Evolutionary conservation across 2,329 filamentous ascomycete genomes (phyloP), one percentile per base, ranked within the genome.

Genomic region (Rasamsonia emersonii): DNA sequence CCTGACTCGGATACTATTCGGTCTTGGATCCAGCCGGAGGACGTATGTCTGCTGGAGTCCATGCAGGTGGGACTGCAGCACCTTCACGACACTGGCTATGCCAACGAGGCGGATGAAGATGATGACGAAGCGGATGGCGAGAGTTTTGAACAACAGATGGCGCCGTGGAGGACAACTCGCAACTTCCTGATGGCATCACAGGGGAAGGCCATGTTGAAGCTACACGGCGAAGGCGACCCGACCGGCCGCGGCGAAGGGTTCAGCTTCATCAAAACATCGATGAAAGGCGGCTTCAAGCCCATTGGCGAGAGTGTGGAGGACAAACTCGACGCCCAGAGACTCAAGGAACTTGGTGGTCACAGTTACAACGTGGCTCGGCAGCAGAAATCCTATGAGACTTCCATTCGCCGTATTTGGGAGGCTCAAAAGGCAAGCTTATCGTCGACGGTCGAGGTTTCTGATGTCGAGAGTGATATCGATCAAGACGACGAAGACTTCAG

Each of bases 351-450:
- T 42, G 86, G 86, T 34, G 91, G 91, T 0, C 91, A 98, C 60
- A 88, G 85, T 46, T 98, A 98, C 65, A 98, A 98, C 43, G 91
- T 98, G 39, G 91, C 89, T 52, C 80, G 84, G 44, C 91, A 98
- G 56, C 86, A 96, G 51, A 79, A 77, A 40, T 82, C 86, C 47
- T 98, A 98, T 55, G 86, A 93, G 45, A 80, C 88, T 32, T 86
- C 86, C 14, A 95, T 98, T 45, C 76, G 79, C 35, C 78, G 84
- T 39, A 95, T 96, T 39, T 98, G 91, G 91, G 79, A 86, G 39
- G 79, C 82, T 44, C 89, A 96, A 56, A 85, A 82, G 56, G 64
- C 73, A 9, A 89, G 81, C 32, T 68, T 96, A 5, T 79, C 79
- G 5, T 82, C 91, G 36, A 65, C 65, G 1, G 72, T 79, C 28